Conservation (phyloP, 1,284 basidiomycete genomes). For the Neonothopanus nambi region DNA sequence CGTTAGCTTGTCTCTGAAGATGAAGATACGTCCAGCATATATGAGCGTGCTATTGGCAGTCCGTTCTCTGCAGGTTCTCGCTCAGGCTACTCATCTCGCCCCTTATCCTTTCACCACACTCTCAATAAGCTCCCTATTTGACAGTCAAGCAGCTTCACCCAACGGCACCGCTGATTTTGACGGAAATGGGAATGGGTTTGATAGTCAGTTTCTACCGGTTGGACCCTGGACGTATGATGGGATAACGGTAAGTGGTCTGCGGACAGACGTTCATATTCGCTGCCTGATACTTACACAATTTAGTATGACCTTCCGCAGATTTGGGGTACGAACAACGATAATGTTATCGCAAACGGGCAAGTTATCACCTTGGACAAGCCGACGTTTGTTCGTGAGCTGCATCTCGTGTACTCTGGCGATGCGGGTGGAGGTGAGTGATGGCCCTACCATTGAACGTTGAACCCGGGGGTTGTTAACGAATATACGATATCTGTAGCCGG, state of each 20-base stretch:
- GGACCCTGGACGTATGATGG: conserved; percentile 37
- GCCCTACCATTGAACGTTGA: not conserved
- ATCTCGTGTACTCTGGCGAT: conserved; percentile 45
- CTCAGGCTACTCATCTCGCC: conserved; percentile 14
- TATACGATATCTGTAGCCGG: conserved; percentile 18
- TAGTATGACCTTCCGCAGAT: conserved; percentile 39
- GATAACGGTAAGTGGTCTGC: conserved; percentile 29
- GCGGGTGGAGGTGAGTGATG: conserved; percentile 13
- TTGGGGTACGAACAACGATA: conserved; percentile 41
- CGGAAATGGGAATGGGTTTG: conserved; percentile 36
- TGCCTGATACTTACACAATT: too few relatives aligned
- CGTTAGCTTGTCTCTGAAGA: too few relatives aligned
- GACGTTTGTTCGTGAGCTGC: conserved; percentile 39
- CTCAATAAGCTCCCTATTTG: conserved; percentile 29
- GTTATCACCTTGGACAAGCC: conserved; percentile 30
- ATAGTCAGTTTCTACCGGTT: conserved; percentile 34
- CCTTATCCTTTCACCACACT: conserved; percentile 30
- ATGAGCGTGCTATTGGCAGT: too few relatives aligned
- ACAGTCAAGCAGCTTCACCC: conserved; percentile 43
- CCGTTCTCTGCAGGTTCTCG: too few relatives aligned
- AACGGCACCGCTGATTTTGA: conserved; percentile 41
- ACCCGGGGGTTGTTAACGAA: not conserved
- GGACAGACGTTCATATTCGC: too few relatives aligned
- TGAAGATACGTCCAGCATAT: too few relatives aligned
- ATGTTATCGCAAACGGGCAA: conserved; percentile 40